phyloP scores from a whole-genome alignment of 2,329 filamentous ascomycete genomes.

The Claviceps africana region DNA sequence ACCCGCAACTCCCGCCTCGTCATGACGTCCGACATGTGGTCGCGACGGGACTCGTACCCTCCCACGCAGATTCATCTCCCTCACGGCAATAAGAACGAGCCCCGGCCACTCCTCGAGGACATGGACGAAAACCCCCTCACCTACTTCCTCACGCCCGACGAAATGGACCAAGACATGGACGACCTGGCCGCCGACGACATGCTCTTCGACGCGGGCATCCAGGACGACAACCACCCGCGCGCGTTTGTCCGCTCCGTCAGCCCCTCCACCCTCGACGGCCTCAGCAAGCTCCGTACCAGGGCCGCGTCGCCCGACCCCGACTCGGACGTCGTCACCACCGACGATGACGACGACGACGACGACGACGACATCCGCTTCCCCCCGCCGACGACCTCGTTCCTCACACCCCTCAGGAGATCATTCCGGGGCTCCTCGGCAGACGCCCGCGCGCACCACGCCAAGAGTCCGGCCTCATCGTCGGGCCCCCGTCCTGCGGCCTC shows the following conservation, averaged over 20 bases:
- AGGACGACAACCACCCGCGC: slow-evolving; percentile 30
- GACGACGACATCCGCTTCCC: slow-evolving; percentile 37
- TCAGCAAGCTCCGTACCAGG: slow-evolving; percentile 27
- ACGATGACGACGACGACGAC: slow-evolving; percentile 35
- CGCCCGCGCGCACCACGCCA: slow-evolving; percentile 16
- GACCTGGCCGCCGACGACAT: slow-evolving; percentile 29
- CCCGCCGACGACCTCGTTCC: slow-evolving; percentile 20
- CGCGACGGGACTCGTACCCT: slow-evolving; percentile 35
- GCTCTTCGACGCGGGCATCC: slow-evolving; percentile 45
- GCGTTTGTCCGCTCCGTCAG: slow-evolving; percentile 40
- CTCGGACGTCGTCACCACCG: slow-evolving; percentile 28
- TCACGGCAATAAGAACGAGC: slow-evolving; percentile 19
- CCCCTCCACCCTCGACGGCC: slow-evolving; percentile 39
- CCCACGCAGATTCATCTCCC: slow-evolving; percentile 35
- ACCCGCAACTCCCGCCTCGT: not conserved
- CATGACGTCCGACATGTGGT: slow-evolving; percentile 23
- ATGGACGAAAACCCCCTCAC: slow-evolving; percentile 40
- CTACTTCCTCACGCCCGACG: slow-evolving; percentile 40
- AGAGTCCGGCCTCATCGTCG: slow-evolving; percentile 21
- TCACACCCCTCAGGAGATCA: slow-evolving; percentile 19
- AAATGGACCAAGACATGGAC: slow-evolving; percentile 25
- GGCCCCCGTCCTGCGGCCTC: too few species aligned
- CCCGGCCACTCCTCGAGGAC: slow-evolving; percentile 30
- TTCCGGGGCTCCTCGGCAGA: slow-evolving; percentile 29
- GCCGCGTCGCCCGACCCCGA: slow-evolving; percentile 23